phyloP scores from a whole-genome alignment of 73 alveolate genomes.

The Tetrahymena thermophila region DNA sequence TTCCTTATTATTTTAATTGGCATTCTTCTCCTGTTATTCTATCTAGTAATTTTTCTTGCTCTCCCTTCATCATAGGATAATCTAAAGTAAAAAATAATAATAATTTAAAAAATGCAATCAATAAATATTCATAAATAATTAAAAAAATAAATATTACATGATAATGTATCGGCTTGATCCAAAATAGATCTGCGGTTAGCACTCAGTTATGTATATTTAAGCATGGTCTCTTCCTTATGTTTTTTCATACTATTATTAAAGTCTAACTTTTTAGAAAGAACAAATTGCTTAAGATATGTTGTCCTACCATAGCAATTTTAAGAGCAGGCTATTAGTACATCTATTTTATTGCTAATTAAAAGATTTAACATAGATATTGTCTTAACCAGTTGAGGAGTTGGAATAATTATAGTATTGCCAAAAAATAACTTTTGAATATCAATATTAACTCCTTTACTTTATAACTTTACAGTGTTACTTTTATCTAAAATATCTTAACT shows the following conservation, averaged over 20 bases:
- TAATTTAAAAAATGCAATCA: not conserved
- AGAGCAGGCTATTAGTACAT: not conserved
- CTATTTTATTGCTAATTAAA: not conserved
- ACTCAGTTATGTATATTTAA: not conserved
- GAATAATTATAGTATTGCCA: not conserved
- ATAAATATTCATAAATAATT: not conserved
- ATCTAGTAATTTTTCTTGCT: not conserved
- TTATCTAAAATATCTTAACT: not conserved
- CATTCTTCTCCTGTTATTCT: not conserved
- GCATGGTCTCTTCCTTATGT: not conserved
- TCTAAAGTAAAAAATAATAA: not conserved
- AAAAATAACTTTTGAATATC: not conserved
- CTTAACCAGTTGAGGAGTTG: not conserved
- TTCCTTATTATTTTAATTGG: not conserved
- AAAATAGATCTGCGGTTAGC: not conserved
- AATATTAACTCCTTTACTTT: not conserved
- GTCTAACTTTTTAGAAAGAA: not conserved
- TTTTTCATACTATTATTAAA: not conserved
- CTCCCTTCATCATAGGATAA: not conserved
- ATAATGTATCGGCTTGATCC: not conserved
- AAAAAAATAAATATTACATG: not conserved
- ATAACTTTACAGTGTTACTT: not conserved
- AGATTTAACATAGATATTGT: not conserved
- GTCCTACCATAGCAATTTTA: not conserved
- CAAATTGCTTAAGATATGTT: not conserved